Base-by-base conservation (phyloP, 2,329 filamentous ascomycete genomes). In the Clonostachys rosea region DNA sequence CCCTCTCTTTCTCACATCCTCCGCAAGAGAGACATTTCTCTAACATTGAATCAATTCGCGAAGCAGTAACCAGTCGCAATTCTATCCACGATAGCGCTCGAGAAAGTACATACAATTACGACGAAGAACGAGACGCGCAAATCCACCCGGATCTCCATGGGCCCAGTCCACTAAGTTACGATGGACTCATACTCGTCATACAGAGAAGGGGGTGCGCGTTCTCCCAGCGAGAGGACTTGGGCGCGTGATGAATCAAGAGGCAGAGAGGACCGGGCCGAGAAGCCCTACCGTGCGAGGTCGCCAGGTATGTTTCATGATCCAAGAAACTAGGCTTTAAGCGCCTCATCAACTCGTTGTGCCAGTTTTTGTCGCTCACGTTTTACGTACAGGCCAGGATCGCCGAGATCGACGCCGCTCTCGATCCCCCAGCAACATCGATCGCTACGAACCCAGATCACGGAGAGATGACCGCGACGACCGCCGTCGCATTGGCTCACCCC, bases 391-490 rank as follows among this genome's bases (percentile, higher is more conserved):
- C 43, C 72, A 71, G 52, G 82, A 86, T 16, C 75, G 81, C 45
- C 73, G 79, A 44, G 85, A 83, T 39, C 74, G 75, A 45, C 75
- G 86, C 53, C 71, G 76, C 17, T 90, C 86, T 34, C 83, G 88
- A 47, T 92, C 88, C 1, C 88, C 87, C 4, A 70, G 71, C 17
- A 73, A 79, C 13, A 82, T 91, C 49, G 88, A 92, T 59, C 78
- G 88, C 48, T 92, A 92, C 60, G 87, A 91, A 58, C 87, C 87
- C 18, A 77, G 84, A 46, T 62, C 66, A 44, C 81, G 86, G 43
- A 78, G 88, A 56, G 87, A 91, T 53, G 87, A 90, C 44, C 61
- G 83, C 46, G 83, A 89, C 49, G 83, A 86, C 55, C 70, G 75
- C 47, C 81, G 85, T 49, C 79, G 80, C 41, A 64, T 89, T 56